These are phyloP conservation scores for Salix purpurea DNA, from an alignment of 345 rosid genomes.

Conservation along the genomic window DNA sequence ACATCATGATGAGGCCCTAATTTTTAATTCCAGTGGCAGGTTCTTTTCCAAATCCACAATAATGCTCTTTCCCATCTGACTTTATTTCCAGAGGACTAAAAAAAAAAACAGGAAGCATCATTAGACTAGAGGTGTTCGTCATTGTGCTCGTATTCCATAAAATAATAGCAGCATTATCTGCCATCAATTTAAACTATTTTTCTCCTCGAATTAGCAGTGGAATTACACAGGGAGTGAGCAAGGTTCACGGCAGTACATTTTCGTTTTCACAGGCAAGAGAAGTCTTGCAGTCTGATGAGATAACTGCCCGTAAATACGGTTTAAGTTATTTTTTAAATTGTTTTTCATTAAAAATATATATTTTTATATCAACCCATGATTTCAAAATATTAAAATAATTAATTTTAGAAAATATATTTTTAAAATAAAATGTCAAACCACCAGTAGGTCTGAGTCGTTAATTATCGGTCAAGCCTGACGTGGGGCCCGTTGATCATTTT, in stretches of 20 bases:
- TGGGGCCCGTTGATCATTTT: not conserved
- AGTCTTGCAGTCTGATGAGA: not conserved
- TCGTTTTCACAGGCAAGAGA: not conserved
- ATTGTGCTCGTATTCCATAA: not conserved
- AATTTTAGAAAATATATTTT: no score
- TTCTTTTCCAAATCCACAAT: not conserved
- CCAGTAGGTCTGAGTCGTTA: not conserved
- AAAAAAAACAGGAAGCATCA: not conserved
- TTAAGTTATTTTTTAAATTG: no score
- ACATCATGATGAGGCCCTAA: not conserved
- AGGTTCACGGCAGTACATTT: not conserved
- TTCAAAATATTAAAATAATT: no score
- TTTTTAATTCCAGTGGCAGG: not conserved
- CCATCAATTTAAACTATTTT: not conserved
- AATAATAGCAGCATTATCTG: not conserved
- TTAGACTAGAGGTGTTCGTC: not conserved
- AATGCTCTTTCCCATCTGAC: not conserved
- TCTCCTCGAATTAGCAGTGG: not conserved
- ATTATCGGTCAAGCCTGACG: not conserved
- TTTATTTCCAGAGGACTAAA: not conserved
- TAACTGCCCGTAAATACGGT: no score
- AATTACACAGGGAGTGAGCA: not conserved
- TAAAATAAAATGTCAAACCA: no score
- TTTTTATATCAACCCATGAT: no score
- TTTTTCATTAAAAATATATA: no score